phyloP scores from a whole-genome alignment of 176 grass and related monocot species.

The Avena eriantha region DNA sequence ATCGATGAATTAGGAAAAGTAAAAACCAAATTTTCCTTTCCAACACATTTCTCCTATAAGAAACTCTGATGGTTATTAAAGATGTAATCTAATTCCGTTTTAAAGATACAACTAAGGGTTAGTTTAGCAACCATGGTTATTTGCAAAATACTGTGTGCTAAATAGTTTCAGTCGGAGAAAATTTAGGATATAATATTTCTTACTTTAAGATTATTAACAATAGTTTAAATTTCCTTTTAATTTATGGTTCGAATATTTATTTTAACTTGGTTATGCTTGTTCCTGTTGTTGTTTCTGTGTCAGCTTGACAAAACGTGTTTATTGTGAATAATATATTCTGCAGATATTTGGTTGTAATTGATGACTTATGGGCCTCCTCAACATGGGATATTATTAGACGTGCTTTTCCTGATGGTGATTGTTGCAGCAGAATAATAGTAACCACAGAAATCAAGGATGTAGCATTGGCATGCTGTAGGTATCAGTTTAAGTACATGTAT shows the following conservation, averaged over 20 bases:
- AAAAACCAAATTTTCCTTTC: too few relatives aligned
- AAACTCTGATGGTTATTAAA: too few relatives aligned
- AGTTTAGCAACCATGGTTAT: too few relatives aligned
- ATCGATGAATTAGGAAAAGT: too few relatives aligned
- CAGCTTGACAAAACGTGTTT: background rate
- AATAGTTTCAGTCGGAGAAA: background rate
- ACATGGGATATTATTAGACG: background rate
- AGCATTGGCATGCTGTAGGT: background rate
- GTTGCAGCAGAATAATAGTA: background rate
- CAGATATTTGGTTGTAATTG: conserved; percentile 2
- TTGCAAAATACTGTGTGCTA: background rate
- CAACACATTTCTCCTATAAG: too few relatives aligned
- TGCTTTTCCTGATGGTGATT: background rate
- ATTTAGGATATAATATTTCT: background rate
- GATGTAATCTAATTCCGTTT: too few relatives aligned
- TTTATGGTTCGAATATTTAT: background rate
- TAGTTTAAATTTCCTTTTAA: background rate
- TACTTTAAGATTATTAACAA: background rate
- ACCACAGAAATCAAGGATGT: background rate
- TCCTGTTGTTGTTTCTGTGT: background rate
- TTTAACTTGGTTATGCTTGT: background rate
- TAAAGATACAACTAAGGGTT: too few relatives aligned
- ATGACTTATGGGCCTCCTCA: background rate
- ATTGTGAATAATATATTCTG: background rate
- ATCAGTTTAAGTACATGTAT: background rate